Conservation (phyloP, 2,329 filamentous ascomycete genomes). For the Intubia oerlemansii region DNA sequence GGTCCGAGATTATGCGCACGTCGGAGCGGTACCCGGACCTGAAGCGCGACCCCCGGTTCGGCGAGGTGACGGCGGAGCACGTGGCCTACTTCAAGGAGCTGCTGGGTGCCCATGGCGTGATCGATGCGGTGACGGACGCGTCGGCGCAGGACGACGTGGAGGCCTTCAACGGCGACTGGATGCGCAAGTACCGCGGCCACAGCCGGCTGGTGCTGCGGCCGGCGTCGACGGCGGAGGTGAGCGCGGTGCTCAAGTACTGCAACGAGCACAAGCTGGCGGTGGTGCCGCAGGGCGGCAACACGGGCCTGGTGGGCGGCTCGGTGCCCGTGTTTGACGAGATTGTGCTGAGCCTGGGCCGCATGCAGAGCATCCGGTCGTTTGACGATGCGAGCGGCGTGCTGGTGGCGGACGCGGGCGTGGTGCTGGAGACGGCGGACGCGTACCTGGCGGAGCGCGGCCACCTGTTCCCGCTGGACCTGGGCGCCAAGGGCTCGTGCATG, state of each 20-base stretch:
- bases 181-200: slow-evolving; percentile 94
- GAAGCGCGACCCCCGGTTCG: slow-evolving; percentile 58
- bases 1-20: slow-evolving; percentile 40
- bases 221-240: slow-evolving; percentile 66
- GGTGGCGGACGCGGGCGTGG: slow-evolving; percentile 75
- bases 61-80: slow-evolving; percentile 53
- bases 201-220: slow-evolving; percentile 75
- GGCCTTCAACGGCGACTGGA: slow-evolving; percentile 93
- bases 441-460: slow-evolving; percentile 65
- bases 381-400: slow-evolving; percentile 83
- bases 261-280: slow-evolving; percentile 83
- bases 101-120: slow-evolving; percentile 57
- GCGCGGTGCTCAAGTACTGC: slow-evolving; percentile 81
- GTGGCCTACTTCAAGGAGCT: slow-evolving; percentile 63
- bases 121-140: slow-evolving; percentile 63
- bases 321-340: slow-evolving; percentile 98
- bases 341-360: slow-evolving; percentile 70
- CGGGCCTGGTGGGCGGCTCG: slow-evolving; percentile 82
- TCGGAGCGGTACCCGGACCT: slow-evolving; percentile 70
- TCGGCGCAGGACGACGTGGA: slow-evolving; percentile 57
- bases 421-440: slow-evolving; percentile 74
- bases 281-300: slow-evolving; percentile 93
- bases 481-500: slow-evolving; percentile 91
- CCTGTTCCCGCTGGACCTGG: slow-evolving; percentile 92
- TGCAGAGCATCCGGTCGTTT: slow-evolving; percentile 82